Percentiles rank a stretch among this genome's conserved stretches.
Conservation (phyloP, 2,329 filamentous ascomycete species). For the Arthroderma sp. region DNA sequence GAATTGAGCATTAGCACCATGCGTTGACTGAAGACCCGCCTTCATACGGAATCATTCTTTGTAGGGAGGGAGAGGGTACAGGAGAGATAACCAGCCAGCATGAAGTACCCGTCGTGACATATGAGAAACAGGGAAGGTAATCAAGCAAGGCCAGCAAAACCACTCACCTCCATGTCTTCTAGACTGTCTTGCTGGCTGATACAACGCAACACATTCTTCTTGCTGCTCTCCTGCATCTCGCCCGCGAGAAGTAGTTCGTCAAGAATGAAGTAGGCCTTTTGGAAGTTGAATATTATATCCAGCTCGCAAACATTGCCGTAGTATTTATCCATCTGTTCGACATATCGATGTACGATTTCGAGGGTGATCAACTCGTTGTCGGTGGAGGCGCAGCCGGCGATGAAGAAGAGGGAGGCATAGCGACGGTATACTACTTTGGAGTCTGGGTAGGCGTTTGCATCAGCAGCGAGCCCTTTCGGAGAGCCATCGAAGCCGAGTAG, state of each 20-base stretch:
- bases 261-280: conserved; percentile 98
- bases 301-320: conserved; percentile 99
- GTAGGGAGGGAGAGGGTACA: neutral
- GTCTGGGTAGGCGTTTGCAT: conserved; percentile 42
- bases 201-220: conserved; percentile 93
- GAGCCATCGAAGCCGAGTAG: neutral
- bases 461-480: too few relatives aligned
- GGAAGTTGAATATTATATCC: conserved; percentile 99
- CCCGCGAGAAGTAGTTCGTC: conserved; percentile 91
- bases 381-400: conserved; percentile 88
- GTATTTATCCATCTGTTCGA: conserved; percentile 99
- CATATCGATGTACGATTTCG: conserved; percentile 97
- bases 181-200: conserved; percentile 95
- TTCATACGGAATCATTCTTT: neutral
- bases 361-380: conserved; percentile 98
- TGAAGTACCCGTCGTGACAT: too few relatives aligned
- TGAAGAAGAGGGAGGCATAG: conserved; percentile 98
- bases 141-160: neutral
- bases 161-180: conserved; percentile 97
- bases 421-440: conserved; percentile 97
- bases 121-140: too few relatives aligned
- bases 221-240: conserved; percentile 97
- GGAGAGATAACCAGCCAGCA: too few relatives aligned
- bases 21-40: conserved; percentile 1
- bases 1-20: conserved; percentile 7